phyloP scores from a whole-genome alignment of 2,329 filamentous ascomycete species.

The Zymoseptoria passerinii region DNA sequence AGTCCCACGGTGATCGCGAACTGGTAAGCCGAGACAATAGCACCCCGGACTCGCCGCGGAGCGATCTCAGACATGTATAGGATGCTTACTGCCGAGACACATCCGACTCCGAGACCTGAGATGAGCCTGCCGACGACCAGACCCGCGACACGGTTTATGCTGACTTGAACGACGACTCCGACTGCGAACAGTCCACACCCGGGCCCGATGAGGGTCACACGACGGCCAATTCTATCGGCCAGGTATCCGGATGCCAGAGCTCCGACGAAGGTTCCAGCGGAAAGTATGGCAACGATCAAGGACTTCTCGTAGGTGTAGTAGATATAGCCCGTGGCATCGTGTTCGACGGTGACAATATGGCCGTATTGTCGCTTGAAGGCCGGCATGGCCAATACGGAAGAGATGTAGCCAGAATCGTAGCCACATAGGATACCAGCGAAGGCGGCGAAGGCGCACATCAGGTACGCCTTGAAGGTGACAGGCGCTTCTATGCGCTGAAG shows the following conservation, averaged over 20 bases:
- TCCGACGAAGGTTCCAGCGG: slow-evolving; percentile 69
- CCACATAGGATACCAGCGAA: slow-evolving; percentile 55
- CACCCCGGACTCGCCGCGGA: slow-evolving; percentile 64
- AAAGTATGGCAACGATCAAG: slow-evolving; percentile 65
- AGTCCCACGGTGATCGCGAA: slow-evolving; percentile 77
- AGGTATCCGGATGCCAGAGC: slow-evolving; percentile 51
- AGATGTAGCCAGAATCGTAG: slow-evolving; percentile 51
- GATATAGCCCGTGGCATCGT: slow-evolving; percentile 16
- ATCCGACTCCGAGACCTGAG: slow-evolving; percentile 64
- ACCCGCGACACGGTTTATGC: slow-evolving; percentile 51
- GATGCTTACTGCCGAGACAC: slow-evolving; percentile 56
- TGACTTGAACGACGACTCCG: slow-evolving; percentile 51
- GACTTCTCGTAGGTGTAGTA: slow-evolving; percentile 39
- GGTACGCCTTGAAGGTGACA: slow-evolving; percentile 42
- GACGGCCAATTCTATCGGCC: slow-evolving; percentile 59
- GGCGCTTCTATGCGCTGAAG: slow-evolving; percentile 28
- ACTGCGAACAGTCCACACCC: slow-evolving; percentile 53
- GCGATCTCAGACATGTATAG: slow-evolving; percentile 37
- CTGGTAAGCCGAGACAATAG: slow-evolving; percentile 71
- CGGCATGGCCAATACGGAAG: slow-evolving; percentile 44
- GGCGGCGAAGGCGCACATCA: slow-evolving; percentile 53
- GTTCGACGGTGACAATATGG: slow-evolving; percentile 11
- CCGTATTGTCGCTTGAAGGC: slow-evolving; percentile 38
- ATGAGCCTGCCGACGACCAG: slow-evolving; percentile 66
- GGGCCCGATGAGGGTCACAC: slow-evolving; percentile 51